Evolutionary conservation across 148 eudicot genomes (phyloP).

Genomic region (Chenopodium formosanum): DNA sequence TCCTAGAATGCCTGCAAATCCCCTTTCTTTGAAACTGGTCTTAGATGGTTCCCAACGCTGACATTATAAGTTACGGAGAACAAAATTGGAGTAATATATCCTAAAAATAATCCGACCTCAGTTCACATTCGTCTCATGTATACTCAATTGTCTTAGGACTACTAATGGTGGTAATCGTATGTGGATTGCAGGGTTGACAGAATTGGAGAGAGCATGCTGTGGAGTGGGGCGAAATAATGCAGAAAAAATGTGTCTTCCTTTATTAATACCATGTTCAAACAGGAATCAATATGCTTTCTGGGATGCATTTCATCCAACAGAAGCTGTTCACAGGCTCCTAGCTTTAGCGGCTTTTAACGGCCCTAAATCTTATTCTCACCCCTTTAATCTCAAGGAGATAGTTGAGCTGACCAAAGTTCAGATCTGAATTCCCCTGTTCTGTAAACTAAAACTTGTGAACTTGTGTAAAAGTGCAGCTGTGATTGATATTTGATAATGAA

Average conservation of each 20-base stretch:
- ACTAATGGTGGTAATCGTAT: background rate
- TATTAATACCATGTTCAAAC: constrained; percentile 56
- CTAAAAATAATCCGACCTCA: too few relatives aligned
- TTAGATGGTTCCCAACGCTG: too few relatives aligned
- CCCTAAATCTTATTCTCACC: constrained; percentile 40
- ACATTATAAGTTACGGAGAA: too few relatives aligned
- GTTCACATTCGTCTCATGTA: too few relatives aligned
- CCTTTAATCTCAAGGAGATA: constrained; percentile 54
- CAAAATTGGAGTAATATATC: too few relatives aligned
- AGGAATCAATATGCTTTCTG: constrained; percentile 66
- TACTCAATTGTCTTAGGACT: too few relatives aligned
- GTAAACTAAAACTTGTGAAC: background rate
- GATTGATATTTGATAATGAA: background rate
- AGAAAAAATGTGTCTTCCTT: constrained; percentile 74
- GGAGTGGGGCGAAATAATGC: constrained; percentile 69
- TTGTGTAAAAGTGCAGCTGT: background rate
- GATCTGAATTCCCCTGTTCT: background rate
- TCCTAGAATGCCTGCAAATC: too few relatives aligned
- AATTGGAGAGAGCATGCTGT: constrained; percentile 62
- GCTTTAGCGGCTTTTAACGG: constrained; percentile 62
- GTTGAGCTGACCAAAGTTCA: constrained; percentile 32
- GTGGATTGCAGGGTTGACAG: constrained; percentile 59
- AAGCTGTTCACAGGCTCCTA: constrained; percentile 50
- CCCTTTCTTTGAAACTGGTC: too few relatives aligned
- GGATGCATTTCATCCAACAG: constrained; percentile 88